A percentile compares a stretch with the other conserved stretches of the same genome.
These are phyloP conservation scores for Croton setiger DNA, from an alignment of 441 rosid species.

Conservation along the genomic window DNA sequence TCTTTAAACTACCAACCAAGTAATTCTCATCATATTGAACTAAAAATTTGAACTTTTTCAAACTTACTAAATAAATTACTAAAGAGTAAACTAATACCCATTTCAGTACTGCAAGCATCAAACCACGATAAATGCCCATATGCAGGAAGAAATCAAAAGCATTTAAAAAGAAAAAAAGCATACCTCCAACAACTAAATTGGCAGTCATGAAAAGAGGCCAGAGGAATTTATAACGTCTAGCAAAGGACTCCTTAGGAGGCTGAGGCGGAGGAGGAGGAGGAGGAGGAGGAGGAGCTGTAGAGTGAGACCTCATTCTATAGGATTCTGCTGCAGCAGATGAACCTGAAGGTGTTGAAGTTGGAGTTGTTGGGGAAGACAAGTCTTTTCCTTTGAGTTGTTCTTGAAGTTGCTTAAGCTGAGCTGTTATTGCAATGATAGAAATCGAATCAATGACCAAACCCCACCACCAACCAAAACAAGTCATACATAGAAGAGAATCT, in stretches of 20 bases:
- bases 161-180: background rate
- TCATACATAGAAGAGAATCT: slow-evolving; percentile 1
- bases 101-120: slow-evolving; percentile 13
- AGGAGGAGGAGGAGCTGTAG: slow-evolving; percentile 39
- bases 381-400: slow-evolving; percentile 35
- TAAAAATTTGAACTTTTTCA: background rate
- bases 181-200: slow-evolving; percentile 82
- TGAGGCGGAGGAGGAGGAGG: slow-evolving; percentile 52
- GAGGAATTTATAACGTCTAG: slow-evolving; percentile 74
- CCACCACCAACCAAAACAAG: slow-evolving; percentile 7
- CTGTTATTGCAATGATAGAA: slow-evolving; percentile 18
- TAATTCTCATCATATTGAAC: background rate
- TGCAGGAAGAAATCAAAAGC: background rate
- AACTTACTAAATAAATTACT: slow-evolving; percentile 2
- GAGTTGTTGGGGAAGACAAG: slow-evolving; percentile 24
- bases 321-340: slow-evolving; percentile 59
- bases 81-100: slow-evolving; percentile 9
- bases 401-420: slow-evolving; percentile 25
- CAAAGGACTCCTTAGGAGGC: slow-evolving; percentile 77
- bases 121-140: background rate
- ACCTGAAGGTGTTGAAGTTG: slow-evolving; percentile 23
- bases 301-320: slow-evolving; percentile 50
- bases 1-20: background rate
- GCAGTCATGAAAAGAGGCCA: slow-evolving; percentile 85
- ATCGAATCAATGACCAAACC: slow-evolving; percentile 20